Conservation (phyloP, 495 filamentous ascomycete species). For the Xylaria curta region DNA sequence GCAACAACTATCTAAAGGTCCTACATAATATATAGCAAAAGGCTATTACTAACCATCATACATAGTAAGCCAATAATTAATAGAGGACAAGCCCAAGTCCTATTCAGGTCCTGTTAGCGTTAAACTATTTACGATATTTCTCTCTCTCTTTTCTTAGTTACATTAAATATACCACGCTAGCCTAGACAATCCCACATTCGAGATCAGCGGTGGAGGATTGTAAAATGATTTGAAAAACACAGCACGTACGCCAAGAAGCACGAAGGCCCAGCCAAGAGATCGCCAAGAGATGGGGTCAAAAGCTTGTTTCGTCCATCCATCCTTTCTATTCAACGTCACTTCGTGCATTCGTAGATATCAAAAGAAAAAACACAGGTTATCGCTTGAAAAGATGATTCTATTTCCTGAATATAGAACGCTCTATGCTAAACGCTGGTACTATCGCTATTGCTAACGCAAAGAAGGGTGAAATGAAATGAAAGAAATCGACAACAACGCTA, state of each 20-base stretch:
- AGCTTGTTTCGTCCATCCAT: slow-evolving; percentile 34
- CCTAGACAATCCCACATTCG: neutral
- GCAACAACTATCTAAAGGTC: no score
- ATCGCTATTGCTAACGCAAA: neutral
- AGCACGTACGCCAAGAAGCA: slow-evolving; percentile 16
- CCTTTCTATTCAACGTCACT: slow-evolving; percentile 18
- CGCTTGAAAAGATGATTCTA: neutral
- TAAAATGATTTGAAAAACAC: neutral
- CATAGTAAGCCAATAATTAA: no score
- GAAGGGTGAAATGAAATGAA: neutral
- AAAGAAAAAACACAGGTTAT: neutral
- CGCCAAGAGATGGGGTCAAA: slow-evolving; percentile 41
- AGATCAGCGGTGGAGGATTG: neutral
- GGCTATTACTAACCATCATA: no score
- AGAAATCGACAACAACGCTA: neutral
- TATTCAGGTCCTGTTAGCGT: no score
- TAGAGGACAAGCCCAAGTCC: no score
- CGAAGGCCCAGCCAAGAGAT: slow-evolving; percentile 39
- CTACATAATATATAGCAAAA: no score
- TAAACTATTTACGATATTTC: no score
- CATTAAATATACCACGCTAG: neutral
- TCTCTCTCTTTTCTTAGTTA: no score
- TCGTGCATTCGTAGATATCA: neutral
- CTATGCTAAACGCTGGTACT: neutral
- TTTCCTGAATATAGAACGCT: neutral